Evolutionary conservation across 2,329 filamentous ascomycete species (phyloP).

Genomic region (Elsinoe batatas): DNA sequence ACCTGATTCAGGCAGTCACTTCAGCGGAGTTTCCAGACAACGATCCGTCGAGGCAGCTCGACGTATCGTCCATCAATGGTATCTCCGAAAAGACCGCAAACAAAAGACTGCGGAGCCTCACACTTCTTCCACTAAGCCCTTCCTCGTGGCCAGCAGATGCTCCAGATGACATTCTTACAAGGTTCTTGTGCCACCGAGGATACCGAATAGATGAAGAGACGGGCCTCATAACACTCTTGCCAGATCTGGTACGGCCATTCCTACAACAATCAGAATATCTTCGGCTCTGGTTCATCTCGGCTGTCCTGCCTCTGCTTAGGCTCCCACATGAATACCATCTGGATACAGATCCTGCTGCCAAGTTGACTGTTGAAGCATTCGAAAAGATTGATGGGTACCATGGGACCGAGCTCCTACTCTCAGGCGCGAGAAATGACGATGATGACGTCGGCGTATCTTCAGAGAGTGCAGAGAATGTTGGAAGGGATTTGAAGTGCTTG

Average conservation of each 20-base stretch:
- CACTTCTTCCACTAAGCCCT: slow-evolving; percentile 48
- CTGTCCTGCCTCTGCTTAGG: slow-evolving; percentile 57
- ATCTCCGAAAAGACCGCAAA: slow-evolving; percentile 54
- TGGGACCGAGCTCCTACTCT: slow-evolving; percentile 53
- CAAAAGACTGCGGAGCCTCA: slow-evolving; percentile 55
- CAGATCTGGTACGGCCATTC: slow-evolving; percentile 59
- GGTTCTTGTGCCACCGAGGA: slow-evolving; percentile 59
- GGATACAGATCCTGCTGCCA: slow-evolving; percentile 37
- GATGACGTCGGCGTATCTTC: slow-evolving; percentile 26
- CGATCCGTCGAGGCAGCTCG: slow-evolving; percentile 38
- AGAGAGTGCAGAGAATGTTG: slow-evolving; percentile 34
- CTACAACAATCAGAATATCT: slow-evolving; percentile 51
- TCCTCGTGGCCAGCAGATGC: slow-evolving; percentile 39
- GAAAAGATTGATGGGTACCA: slow-evolving; percentile 49
- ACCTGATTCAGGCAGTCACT: slow-evolving; percentile 50
- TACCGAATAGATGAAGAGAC: slow-evolving; percentile 61
- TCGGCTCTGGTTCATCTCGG: slow-evolving; percentile 58
- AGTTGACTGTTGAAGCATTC: slow-evolving; percentile 56
- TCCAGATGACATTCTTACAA: slow-evolving; percentile 46
- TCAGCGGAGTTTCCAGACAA: slow-evolving; percentile 37
- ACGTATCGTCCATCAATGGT: slow-evolving; percentile 46
- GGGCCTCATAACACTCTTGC: slow-evolving; percentile 59
- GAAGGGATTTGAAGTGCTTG: slow-evolving; percentile 57
- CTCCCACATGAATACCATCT: slow-evolving; percentile 63
- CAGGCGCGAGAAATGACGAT: slow-evolving; percentile 40